Evolutionary conservation across 2,329 filamentous ascomycete genomes (phyloP), one percentile per base, ranked within the genome.

Genomic region (Xylariomycetidae sp.): DNA sequence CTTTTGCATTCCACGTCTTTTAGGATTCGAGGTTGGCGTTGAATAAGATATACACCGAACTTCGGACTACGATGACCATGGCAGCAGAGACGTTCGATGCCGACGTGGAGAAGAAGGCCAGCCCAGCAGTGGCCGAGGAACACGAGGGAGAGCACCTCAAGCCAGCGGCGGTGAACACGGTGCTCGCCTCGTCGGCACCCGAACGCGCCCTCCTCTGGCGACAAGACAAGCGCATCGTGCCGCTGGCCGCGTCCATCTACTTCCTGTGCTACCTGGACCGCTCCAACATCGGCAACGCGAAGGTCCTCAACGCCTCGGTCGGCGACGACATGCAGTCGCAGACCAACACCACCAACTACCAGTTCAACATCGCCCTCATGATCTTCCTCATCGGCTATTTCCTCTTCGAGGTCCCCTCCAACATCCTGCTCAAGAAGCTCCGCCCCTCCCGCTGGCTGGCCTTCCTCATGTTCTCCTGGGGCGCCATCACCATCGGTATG

Each of bases 391-490:
- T 55, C 20, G 53, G 52, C 13, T 57, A 56, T 27, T 56, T 56
- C 41, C 27, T 70, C 26, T 81, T 82, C 52, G 79, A 83, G 51
- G 71, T 82, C 5, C 79, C 79, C 1, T 78, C 72, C 35, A 83
- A 82, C 48, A 67, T 80, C 23, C 60, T 82, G n/a, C 63, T 82
- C 35, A 81, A 81, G 58, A 76, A 74, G 51, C 60, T 79, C 36
- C 68, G 69, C 5, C 77, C 79, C 1, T 74, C 72, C 16, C 63
- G 74, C 34, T 83, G 80, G 70, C 54, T 85, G 29, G 70, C 78
- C 0, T 73, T 81, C 44, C 76, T 85, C 44, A 79, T 83, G 55
- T 64, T 76, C 18, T 60, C 67, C 13, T 86, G 82, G 79, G 80
- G 79, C 6, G 68, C 74, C 33, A 68, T 85, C 34, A 81, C 82